Evolutionary conservation across 1,284 basidiomycete genomes (phyloP), one percentile per base, ranked within the genome.

Genomic region (Xerocomus nothofagi): DNA sequence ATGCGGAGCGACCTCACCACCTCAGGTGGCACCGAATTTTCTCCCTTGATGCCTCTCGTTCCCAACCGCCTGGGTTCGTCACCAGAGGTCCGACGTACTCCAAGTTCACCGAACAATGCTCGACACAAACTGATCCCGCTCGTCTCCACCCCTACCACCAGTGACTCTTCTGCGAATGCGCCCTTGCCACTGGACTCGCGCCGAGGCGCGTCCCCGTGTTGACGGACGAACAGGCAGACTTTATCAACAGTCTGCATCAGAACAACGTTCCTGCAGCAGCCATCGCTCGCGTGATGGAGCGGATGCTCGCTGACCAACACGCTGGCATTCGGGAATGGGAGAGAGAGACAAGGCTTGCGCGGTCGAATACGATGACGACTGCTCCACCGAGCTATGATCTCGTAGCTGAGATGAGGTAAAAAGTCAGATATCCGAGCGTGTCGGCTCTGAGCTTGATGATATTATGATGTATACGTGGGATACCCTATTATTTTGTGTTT

Each of bases 211-310:
- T 42, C 53, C 12, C 55, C 45, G 5, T 44, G 26, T 48, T 58
- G 27, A 64, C 54, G 7, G 61, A 63, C 39, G 54, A 57, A 41
- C 61, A 56, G 21, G 53, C 55, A 6, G 60, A 56, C 53, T 61
- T 61, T 33, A 54, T 59, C 38, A 55, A 55, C 29, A 50, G 41
- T 30, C 36, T 51, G 17, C 36, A 52, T 36, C 55, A 45, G 2
- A 50, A 47, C 26, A 55, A 63, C 6, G 47, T 63, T 6, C 57
- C 57, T 18, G 58, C 59, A 4, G 50, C 60, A 14, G 55, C 54
- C 2, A 59, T 62, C 27, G 62, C 61, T 14, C 54, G 57, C 7
- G 52, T 63, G 39, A 31, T 63, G 44, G 53, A 62, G 18, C 48
- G 51, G 7, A 63, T 65, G 55, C 53, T 61, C 39, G 61, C 37